A percentile compares a stretch with the other conserved stretches of the same genome.
phyloP scores from a whole-genome alignment of 306 rosid species.

The Prunus fruticosa region DNA sequence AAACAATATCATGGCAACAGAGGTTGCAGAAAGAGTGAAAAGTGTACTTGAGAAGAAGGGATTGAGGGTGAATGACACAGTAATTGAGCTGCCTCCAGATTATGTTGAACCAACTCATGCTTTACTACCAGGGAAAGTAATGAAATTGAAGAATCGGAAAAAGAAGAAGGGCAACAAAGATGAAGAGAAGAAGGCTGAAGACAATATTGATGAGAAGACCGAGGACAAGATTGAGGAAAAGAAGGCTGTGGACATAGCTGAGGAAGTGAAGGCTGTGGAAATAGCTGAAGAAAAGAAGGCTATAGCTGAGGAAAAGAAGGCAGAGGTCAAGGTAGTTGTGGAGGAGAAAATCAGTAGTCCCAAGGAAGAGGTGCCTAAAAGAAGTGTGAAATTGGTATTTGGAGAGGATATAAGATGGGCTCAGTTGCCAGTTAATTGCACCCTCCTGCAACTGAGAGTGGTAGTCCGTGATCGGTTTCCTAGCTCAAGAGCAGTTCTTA shows the following conservation, averaged over 20 bases:
- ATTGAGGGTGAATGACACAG: slow-evolving; percentile 46
- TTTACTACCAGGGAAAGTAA: slow-evolving; percentile 26
- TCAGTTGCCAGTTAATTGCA: slow-evolving; percentile 66
- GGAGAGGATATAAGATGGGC: slow-evolving; percentile 91
- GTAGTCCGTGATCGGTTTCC: slow-evolving; percentile 63
- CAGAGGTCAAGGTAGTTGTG: slow-evolving; percentile 62
- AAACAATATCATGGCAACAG: slow-evolving; percentile 75
- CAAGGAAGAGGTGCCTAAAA: slow-evolving; percentile 49
- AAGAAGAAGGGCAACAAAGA: slow-evolving; percentile 59
- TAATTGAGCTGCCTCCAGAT: slow-evolving; percentile 71
- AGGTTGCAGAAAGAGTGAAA: slow-evolving; percentile 66
- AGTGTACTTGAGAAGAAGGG: slow-evolving; percentile 61
- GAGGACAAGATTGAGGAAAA: slow-evolving; percentile 27
- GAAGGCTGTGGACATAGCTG: slow-evolving; percentile 22
- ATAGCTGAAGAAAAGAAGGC: slow-evolving; percentile 39
- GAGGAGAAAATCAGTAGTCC: slow-evolving; percentile 46
- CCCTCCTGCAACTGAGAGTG: slow-evolving; percentile 70
- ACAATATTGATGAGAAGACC: not conserved
- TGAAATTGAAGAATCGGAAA: slow-evolving; percentile 56
- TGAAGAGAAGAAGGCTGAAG: slow-evolving; percentile 11
- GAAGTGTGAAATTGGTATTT: slow-evolving; percentile 67
- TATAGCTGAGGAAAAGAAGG: slow-evolving; percentile 44
- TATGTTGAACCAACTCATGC: slow-evolving; percentile 55
- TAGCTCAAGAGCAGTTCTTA: slow-evolving; percentile 58
- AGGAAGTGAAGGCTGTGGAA: slow-evolving; percentile 17